These are phyloP conservation scores for Solanum medicagineum DNA, from an alignment of 257 asterid species.

Conservation along the genomic window DNA sequence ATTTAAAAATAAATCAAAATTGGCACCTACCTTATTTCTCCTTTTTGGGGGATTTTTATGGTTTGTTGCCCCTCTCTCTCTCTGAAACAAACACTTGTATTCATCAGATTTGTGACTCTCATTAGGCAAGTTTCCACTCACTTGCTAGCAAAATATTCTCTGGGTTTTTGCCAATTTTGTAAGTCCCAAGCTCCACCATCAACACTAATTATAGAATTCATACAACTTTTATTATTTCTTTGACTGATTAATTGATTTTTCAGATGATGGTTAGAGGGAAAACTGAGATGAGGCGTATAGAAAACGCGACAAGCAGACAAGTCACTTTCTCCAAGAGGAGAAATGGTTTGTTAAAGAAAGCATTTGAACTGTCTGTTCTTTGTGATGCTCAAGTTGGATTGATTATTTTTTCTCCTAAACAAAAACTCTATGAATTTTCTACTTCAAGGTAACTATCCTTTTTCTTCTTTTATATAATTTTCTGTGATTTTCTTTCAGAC, in stretches of 20 bases:
- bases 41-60: neutral
- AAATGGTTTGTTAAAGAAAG: conserved; percentile 70
- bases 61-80: neutral
- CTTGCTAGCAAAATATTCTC: conserved; percentile 28
- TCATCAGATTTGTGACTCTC: conserved; percentile 28
- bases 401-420: conserved; percentile 66
- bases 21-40: conserved; percentile 3
- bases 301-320: conserved; percentile 80
- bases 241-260: neutral
- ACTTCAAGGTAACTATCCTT: conserved; percentile 46
- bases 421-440: conserved; percentile 62
- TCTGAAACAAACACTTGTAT: neutral
- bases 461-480: neutral
- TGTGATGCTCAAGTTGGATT: conserved; percentile 83
- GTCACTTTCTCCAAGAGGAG: conserved; percentile 89
- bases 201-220: neutral
- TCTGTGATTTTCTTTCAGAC: neutral
- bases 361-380: conserved; percentile 76
- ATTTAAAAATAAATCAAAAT: conserved; percentile 17
- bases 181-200: conserved; percentile 1
- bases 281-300: conserved; percentile 88
- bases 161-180: conserved; percentile 50
- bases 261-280: conserved; percentile 74
- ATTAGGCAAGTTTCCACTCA: conserved; percentile 22
- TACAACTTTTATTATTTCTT: neutral